These are phyloP conservation scores for Candida ipomoeae DNA, from an alignment of 805 yeast species.

Conservation along the genomic window DNA sequence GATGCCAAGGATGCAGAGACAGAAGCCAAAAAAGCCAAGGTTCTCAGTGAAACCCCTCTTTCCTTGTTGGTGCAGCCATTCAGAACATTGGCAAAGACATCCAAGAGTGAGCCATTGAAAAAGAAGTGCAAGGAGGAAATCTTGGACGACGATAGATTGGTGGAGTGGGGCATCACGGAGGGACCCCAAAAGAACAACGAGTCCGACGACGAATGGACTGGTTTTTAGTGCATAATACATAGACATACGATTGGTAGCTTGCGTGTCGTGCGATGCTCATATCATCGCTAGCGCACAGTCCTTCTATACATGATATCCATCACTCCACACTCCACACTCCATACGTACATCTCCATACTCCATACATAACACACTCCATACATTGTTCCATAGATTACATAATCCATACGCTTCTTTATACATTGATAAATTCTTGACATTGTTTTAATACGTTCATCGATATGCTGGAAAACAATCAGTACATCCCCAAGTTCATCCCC, in stretches of 20 bases:
- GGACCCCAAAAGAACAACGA: conserved; percentile 21
- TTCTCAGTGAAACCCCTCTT: conserved; percentile 49
- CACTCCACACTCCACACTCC: background rate
- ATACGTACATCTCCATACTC: background rate
- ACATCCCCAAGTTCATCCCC: conserved; percentile 42
- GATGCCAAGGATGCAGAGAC: conserved; percentile 18
- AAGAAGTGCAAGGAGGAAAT: conserved; percentile 63
- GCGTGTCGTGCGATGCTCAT: conserved; percentile 6
- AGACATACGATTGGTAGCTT: background rate
- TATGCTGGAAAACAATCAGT: conserved; percentile 14
- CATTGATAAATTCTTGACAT: no score
- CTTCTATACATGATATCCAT: no score
- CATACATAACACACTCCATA: background rate
- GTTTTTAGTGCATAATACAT: conserved; percentile 12
- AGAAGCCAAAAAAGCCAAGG: conserved; percentile 24
- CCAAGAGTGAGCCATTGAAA: conserved; percentile 59
- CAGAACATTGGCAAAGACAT: conserved; percentile 43
- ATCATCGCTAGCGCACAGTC: background rate
- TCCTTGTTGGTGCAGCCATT: conserved; percentile 58
- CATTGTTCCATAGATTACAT: background rate
- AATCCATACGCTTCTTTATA: no score
- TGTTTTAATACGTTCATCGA: no score
- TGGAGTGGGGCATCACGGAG: conserved; percentile 56
- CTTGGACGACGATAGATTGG: conserved; percentile 57
- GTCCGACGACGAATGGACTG: conserved; percentile 23